phyloP scores from a whole-genome alignment of 2,329 filamentous ascomycete species.

The Venturia effusa region DNA sequence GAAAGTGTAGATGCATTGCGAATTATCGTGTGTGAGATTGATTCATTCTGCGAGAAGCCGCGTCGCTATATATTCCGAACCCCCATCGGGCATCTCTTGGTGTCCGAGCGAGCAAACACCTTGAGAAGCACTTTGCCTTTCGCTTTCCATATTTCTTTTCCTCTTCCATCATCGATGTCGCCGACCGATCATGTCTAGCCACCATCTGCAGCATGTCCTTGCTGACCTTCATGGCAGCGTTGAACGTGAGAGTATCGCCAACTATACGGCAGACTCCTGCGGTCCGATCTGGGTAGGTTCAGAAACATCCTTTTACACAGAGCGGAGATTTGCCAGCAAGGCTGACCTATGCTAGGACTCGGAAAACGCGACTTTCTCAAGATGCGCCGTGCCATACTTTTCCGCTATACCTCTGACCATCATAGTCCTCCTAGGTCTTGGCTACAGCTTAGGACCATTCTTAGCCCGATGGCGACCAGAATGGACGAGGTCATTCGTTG shows the following conservation, averaged over 20 bases:
- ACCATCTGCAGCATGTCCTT: neutral
- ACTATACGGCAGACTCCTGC: neutral
- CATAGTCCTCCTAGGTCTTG: constrained; percentile 19
- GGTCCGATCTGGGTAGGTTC: constrained; percentile 4
- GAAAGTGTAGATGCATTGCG: too few relatives aligned
- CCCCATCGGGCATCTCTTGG: too few relatives aligned
- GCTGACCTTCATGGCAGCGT: neutral
- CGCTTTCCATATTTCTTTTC: neutral
- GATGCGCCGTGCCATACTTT: constrained; percentile 25
- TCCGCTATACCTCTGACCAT: constrained; percentile 21
- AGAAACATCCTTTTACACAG: neutral
- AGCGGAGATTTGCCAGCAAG: neutral
- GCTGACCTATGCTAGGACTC: constrained; percentile 21
- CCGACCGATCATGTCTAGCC: neutral
- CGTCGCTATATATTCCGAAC: too few relatives aligned
- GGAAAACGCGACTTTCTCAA: constrained; percentile 24
- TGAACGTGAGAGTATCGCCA: neutral
- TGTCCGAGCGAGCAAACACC: neutral
- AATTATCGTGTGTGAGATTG: neutral
- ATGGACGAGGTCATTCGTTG: constrained; percentile 43
- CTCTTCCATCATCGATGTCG: neutral
- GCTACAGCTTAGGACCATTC: constrained; percentile 20
- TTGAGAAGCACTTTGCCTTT: neutral
- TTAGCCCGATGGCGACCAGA: constrained; percentile 25
- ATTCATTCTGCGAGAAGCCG: neutral